Conservation (phyloP, 2,329 filamentous ascomycete species). For the Penicillium frequentans region DNA sequence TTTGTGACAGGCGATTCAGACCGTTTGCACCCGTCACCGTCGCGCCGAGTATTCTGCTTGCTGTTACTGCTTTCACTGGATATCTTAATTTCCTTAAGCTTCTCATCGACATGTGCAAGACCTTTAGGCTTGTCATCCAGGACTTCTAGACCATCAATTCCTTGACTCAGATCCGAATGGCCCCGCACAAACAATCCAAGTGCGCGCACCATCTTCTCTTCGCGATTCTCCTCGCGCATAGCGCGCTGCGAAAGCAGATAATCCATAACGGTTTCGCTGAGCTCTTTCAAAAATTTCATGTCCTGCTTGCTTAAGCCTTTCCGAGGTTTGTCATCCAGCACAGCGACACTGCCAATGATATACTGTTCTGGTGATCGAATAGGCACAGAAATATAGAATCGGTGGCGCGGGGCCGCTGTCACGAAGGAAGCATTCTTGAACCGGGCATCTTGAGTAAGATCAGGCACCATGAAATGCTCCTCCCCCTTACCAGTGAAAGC, state of each 20-base stretch:
- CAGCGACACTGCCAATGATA: conserved; percentile 18
- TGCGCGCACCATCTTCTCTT: conserved; percentile 23
- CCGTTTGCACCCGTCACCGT: neutral
- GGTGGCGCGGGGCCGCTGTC: conserved; percentile 9
- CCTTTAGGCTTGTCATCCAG: neutral
- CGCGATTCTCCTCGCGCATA: conserved; percentile 22
- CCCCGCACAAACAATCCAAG: conserved; percentile 22
- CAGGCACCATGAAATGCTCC: conserved; percentile 9
- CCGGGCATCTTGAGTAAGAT: conserved; percentile 11
- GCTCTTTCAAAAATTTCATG: conserved; percentile 9
- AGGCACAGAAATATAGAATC: conserved; percentile 19
- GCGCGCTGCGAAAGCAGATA: conserved; percentile 18
- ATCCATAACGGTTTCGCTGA: conserved; percentile 22
- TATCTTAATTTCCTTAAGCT: conserved; percentile 10
- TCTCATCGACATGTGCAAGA: conserved; percentile 7
- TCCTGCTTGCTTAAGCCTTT: conserved; percentile 8
- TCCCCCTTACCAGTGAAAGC: conserved; percentile 5
- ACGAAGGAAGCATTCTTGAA: conserved; percentile 12
- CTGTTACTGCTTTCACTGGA: neutral
- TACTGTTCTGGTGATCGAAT: conserved; percentile 16
- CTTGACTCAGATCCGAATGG: conserved; percentile 18
- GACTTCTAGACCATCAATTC: conserved; percentile 10
- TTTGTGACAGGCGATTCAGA: neutral
- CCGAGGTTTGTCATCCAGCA: conserved; percentile 17
- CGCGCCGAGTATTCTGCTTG: neutral